Evolutionary conservation across 2,329 filamentous ascomycete genomes (phyloP).

Genomic region (Fusarium sublunatum): DNA sequence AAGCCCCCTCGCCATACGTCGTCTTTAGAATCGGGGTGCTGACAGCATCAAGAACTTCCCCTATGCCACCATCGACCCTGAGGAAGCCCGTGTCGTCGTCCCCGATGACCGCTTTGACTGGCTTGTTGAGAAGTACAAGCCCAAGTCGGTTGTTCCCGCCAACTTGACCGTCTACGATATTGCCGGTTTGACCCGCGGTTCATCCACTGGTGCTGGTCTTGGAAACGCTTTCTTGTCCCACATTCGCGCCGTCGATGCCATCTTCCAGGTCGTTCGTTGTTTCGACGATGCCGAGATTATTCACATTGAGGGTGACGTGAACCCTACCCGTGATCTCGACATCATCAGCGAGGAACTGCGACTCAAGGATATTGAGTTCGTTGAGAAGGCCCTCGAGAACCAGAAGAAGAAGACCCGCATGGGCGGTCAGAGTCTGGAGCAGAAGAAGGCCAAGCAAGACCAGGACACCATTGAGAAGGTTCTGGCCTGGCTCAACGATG

Average conservation of each 20-base stretch:
- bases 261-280: conserved; percentile 96
- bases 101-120: conserved; percentile 97
- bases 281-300: conserved; percentile 99
- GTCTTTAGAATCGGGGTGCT: conserved; percentile 54
- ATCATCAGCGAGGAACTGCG: conserved; percentile 98
- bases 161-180: conserved; percentile 99
- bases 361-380: conserved; percentile 98
- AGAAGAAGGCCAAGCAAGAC: conserved; percentile 97
- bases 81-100: conserved; percentile 97
- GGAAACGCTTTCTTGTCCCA: conserved; percentile 98
- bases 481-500: conserved; percentile 81
- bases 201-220: conserved; percentile 95
- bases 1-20: conserved; percentile 51
- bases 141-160: conserved; percentile 95
- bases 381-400: conserved; percentile 92
- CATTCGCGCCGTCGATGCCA: conserved; percentile 97
- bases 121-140: conserved; percentile 96
- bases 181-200: conserved; percentile 93
- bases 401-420: conserved; percentile 94
- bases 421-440: conserved; percentile 94
- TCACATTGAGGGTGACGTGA: conserved; percentile 98
- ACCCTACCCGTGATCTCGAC: conserved; percentile 91
- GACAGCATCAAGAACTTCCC: conserved; percentile 83
- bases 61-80: conserved; percentile 98
- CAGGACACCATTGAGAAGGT: conserved; percentile 94